Evolutionary conservation across 169 alveolate species (phyloP).

Genomic region (Plasmodium reichenowi): DNA sequence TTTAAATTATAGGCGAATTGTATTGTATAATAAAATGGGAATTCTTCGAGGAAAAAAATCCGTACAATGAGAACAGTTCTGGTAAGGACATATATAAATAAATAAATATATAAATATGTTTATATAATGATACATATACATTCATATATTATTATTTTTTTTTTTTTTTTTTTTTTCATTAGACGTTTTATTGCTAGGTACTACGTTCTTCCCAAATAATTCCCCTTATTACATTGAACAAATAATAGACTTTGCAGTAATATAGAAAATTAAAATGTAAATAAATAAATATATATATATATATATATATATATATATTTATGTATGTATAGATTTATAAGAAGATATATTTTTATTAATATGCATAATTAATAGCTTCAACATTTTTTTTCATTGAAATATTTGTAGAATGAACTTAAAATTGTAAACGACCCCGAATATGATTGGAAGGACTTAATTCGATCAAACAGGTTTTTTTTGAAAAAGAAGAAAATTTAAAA

Average conservation of each 20-base stretch:
- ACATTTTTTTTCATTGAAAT: neutral
- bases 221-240: conserved; percentile 72
- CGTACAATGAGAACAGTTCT: conserved; percentile 76
- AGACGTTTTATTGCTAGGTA: conserved; percentile 63
- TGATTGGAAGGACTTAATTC: conserved; percentile 77
- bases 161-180: conserved; percentile 1
- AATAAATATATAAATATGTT: neutral
- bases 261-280: neutral
- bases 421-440: conserved; percentile 77
- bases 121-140: neutral
- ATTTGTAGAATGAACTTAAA: conserved; percentile 64
- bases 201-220: conserved; percentile 58
- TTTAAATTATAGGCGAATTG: conserved; percentile 46
- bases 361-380: neutral
- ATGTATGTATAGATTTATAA: neutral
- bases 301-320: neutral
- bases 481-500: neutral
- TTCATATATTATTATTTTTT: neutral
- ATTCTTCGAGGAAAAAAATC: conserved; percentile 76
- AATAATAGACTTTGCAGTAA: conserved; percentile 72
- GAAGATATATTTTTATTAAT: neutral
- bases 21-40: conserved; percentile 75
- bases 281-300: neutral
- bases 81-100: conserved; percentile 9
- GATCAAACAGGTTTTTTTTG: conserved; percentile 71